Evolutionary conservation across 2,329 filamentous ascomycete genomes (phyloP), one percentile per base, ranked within the genome.

Genomic region (Fusarium lateritium): DNA sequence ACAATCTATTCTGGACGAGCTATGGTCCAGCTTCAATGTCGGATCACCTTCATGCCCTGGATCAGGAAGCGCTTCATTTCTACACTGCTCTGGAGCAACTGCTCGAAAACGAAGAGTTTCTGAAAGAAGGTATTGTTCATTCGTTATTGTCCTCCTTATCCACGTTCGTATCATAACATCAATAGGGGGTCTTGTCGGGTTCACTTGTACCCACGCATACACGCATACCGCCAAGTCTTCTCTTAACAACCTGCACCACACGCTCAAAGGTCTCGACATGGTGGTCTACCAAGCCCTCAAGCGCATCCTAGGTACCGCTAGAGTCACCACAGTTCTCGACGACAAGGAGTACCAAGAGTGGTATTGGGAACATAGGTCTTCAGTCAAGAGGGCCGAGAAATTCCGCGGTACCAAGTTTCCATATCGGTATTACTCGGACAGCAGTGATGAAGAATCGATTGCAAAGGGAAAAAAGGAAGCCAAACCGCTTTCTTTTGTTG

Each of bases 1-100:
- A 90, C 76, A 89, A 89, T 59, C 77, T 91, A 2, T 88, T 59
- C 5, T 62, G 61, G 63, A 65, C 65, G 19, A 3, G 47, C n/a
- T 69, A 82, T 36, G 75, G 82, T 0, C 70, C 67, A 3, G 54
- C 57, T n/a, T 62, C 65, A 0, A 72, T 80, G 28, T 61, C 65
- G 2, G 14, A 45, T 34, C 44, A 49, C 10, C 58, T 73, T 4
- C 26, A 14, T 1, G 36, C 38, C 1, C 10, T 73, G 5, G 62
- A 69, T 1, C 70, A 71, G 1, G 65, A 71, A 4, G 65, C 65
- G 2, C 49, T 68, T 19, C 50, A 44, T 14, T 62, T 63, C 31
- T 58, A 43, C 22, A 7, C 6, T 13, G 38, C 60, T 1, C 55
- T 73, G 5, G 44, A 69, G 42, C 38, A 45, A 2, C 5, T 72